phyloP scores from a whole-genome alignment of 495 filamentous ascomycete genomes.

The Neurospora intermedia region DNA sequence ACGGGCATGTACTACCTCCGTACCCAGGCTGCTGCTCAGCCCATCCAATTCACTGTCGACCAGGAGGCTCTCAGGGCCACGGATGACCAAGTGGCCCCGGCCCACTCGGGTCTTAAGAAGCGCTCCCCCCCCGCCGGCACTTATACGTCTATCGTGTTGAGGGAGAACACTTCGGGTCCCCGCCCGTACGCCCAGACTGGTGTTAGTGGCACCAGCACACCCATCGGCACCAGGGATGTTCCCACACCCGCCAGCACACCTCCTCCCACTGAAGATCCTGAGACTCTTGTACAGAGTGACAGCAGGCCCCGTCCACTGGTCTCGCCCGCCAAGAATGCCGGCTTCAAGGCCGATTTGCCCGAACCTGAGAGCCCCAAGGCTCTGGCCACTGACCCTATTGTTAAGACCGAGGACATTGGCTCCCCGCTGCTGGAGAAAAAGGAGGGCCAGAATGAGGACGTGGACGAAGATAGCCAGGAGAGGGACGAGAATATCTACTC shows the following conservation, averaged over 20 bases:
- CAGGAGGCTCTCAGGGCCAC: slow-evolving; percentile 86
- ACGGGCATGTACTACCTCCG: slow-evolving; percentile 99
- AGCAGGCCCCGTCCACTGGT: slow-evolving; percentile 33
- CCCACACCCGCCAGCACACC: slow-evolving; percentile 52
- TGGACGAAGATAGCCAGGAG: slow-evolving; percentile 51
- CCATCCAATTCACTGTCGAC: slow-evolving; percentile 98
- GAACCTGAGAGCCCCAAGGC: slow-evolving; percentile 70
- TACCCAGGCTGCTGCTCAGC: slow-evolving; percentile 90
- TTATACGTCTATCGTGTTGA: slow-evolving; percentile 31
- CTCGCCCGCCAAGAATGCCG: slow-evolving; percentile 36
- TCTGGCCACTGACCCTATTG: slow-evolving; percentile 58
- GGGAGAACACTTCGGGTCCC: slow-evolving; percentile 26
- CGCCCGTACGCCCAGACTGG: slow-evolving; percentile 25
- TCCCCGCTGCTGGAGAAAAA: slow-evolving; percentile 42
- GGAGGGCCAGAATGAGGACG: slow-evolving; percentile 41
- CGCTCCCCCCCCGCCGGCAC: slow-evolving; percentile 44
- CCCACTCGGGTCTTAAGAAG: slow-evolving; percentile 53
- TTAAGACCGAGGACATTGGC: slow-evolving; percentile 47
- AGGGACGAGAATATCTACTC: slow-evolving; percentile 88
- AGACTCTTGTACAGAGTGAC: slow-evolving; percentile 21
- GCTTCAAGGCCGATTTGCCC: slow-evolving; percentile 56
- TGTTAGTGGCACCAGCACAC: slow-evolving; percentile 29
- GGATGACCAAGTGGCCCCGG: slow-evolving; percentile 69
- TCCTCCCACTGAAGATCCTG: slow-evolving; percentile 19
- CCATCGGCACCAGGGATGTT: slow-evolving; percentile 40